These are phyloP conservation scores for Mucor plumbeus DNA, from an alignment of 371 early-diverging fungal genomes.

Conservation along the genomic window DNA sequence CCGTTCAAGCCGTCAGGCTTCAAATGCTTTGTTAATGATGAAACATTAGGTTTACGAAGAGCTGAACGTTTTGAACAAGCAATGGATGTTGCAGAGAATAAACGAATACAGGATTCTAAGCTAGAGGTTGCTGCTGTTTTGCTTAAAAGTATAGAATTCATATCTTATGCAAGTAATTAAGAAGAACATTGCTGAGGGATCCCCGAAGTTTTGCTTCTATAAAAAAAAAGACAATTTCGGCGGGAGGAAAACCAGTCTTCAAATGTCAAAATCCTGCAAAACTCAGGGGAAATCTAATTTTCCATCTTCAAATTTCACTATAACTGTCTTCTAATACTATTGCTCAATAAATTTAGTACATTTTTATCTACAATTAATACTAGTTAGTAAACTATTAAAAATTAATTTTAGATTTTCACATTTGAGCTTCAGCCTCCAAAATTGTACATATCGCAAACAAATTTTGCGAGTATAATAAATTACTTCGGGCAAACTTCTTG, in stretches of 20 bases:
- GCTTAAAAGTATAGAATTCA: background rate
- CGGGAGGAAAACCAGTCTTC: constrained; percentile 4
- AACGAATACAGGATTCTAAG: constrained; percentile 13
- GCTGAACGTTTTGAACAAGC: constrained; percentile 39
- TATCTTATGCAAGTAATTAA: background rate
- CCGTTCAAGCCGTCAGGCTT: constrained; percentile 53
- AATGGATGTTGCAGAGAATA: constrained; percentile 30
- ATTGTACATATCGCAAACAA: no score
- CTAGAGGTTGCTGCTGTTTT: background rate
- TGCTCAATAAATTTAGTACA: no score
- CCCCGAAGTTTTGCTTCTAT: background rate
- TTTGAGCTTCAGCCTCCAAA: no score
- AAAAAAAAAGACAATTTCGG: background rate
- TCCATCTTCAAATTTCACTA: no score
- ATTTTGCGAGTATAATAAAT: no score
- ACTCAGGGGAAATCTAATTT: no score
- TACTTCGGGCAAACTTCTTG: no score
- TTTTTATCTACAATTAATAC: no score
- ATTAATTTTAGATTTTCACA: no score
- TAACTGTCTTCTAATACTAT: no score
- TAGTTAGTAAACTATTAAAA: no score
- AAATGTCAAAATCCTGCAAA: background rate
- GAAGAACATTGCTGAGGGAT: background rate
- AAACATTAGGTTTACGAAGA: constrained; percentile 50
- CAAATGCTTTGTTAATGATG: constrained; percentile 54